Base-by-base conservation (phyloP, 129 eudicot genomes). In the Heracleum sosnowskyi region DNA sequence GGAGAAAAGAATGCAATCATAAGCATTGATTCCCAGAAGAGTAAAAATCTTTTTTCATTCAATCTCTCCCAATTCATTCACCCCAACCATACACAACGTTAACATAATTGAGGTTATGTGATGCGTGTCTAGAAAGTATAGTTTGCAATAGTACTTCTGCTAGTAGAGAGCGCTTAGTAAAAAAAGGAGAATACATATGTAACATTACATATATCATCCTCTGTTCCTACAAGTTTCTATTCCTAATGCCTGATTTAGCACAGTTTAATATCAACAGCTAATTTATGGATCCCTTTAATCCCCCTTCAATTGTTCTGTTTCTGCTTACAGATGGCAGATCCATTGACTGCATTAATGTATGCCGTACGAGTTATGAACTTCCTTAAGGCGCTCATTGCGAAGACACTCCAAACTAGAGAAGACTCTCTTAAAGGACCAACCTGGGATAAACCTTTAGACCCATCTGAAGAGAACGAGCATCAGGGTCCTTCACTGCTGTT, bases 331-430 rank as follows among this genome's bases (percentile, higher is more conserved):
- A 93, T 91, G 97, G 91, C 88, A 7, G 91, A 89, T 80, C 94
- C 94, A 62, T 78, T 89, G 79, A 93, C 90, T 22, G 98, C 97
- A 51, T 80, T 93, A 87, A 89, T 93, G 97, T 88, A 91, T 75
- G 98, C 97, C 0, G 97, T 93, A 37, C 96, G 86, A 91, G 98
- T 91, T 69, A 91, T 93, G 97, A 93, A 93, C 86, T 93, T 93
- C 85, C 93, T 93, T 33, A 89, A 91, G 86, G 87, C 96, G 4
- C 96, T 93, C 24, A 89, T 93, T 39, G 85, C 74, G 28, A 93
- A 85, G 79, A 82, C 88, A 15, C 85, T 93, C 68, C 88, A 86
- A 39, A 91, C 88, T 73, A 86, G 97, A 77, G 89, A 89, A 78
- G 88, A 86, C 63, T 77, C 84, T 33, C 39, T 84, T n/a, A 45